Percentiles rank a stretch among this genome's conserved stretches.
Evolutionary conservation across 2,329 filamentous ascomycete genomes (phyloP).

Genomic region (Trichoderma breve): DNA sequence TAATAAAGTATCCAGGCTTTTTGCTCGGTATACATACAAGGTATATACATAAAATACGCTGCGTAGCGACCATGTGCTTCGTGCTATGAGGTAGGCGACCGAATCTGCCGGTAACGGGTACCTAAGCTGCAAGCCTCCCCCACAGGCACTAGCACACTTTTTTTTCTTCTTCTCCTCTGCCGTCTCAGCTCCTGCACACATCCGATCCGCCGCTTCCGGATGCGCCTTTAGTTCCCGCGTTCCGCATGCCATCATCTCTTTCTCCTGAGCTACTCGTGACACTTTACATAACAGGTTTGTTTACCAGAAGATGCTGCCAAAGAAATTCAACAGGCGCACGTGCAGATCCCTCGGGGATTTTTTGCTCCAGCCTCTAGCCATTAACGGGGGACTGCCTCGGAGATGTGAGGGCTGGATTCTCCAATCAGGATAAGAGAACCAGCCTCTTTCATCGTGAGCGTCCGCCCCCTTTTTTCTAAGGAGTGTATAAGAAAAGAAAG

Average conservation of each 20-base stretch:
- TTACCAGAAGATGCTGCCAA: background rate
- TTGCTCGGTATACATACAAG: background rate
- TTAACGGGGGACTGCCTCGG: background rate
- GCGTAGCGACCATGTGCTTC: background rate
- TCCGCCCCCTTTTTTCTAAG: background rate
- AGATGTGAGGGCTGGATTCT: background rate
- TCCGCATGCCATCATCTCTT: background rate
- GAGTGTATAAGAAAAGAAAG: background rate
- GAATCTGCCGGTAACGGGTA: background rate
- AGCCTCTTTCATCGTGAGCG: background rate
- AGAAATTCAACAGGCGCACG: background rate
- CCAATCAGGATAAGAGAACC: background rate
- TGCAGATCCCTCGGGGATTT: conserved; percentile 2
- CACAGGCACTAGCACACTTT: background rate
- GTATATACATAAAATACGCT: conserved; percentile 7
- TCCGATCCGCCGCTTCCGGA: conserved; percentile 11
- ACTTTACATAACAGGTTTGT: background rate
- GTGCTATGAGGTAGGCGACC: background rate
- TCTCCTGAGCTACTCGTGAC: conserved; percentile 4
- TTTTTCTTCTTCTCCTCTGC: background rate
- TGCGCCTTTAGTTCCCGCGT: conserved; percentile 10
- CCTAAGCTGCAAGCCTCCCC: background rate
- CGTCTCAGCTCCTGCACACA: background rate
- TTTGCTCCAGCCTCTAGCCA: background rate
- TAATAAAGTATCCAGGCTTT: background rate